Evolutionary conservation across 2,329 filamentous ascomycete genomes (phyloP).

Genomic region (Colletotrichum sidae): DNA sequence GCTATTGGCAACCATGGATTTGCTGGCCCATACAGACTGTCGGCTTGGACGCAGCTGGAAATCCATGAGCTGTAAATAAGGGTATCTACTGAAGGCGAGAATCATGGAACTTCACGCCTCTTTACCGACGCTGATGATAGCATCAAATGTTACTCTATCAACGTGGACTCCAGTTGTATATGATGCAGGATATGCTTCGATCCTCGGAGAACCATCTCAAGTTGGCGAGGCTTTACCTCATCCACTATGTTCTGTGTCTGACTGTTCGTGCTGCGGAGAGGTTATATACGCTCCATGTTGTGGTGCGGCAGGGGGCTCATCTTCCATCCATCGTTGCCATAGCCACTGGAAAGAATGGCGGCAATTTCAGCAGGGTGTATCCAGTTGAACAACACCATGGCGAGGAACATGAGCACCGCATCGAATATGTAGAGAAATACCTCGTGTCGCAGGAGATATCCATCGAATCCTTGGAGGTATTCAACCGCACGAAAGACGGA

Average conservation of each 20-base stretch:
- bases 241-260: too few species aligned
- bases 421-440: conserved; percentile 52
- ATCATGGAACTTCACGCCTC: too few species aligned
- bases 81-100: background rate
- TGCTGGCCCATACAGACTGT: conserved; percentile 27
- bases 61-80: too few species aligned
- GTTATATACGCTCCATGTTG: background rate
- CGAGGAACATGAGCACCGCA: conserved; percentile 48
- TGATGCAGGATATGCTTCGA: too few species aligned
- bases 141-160: too few species aligned
- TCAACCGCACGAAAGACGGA: conserved; percentile 56
- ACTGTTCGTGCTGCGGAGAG: background rate
- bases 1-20: conserved; percentile 38
- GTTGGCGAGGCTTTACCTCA: too few species aligned
- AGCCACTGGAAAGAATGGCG: conserved; percentile 1
- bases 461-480: conserved; percentile 51
- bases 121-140: too few species aligned
- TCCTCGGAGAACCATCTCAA: too few species aligned
- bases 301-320: conserved; percentile 10
- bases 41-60: background rate
- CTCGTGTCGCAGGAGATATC: conserved; percentile 49
- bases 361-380: conserved; percentile 20
- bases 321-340: conserved; percentile 9
- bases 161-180: too few species aligned
- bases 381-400: conserved; percentile 40